Evolutionary conservation across 345 rosid genomes (phyloP), one percentile per base, ranked within the genome.

Genomic region (Sisymbrium altissimum): DNA sequence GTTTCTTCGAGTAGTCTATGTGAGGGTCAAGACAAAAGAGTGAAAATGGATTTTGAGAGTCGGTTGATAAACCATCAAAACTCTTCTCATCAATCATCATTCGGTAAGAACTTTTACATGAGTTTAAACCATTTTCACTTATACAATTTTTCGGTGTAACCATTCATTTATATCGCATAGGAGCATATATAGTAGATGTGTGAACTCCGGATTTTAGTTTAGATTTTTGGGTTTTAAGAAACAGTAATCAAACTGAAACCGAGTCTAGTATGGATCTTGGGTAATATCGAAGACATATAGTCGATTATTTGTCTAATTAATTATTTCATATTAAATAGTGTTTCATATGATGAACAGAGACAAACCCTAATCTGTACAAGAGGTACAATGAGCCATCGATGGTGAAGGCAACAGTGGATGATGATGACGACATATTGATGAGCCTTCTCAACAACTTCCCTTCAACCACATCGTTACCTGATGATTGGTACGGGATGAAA

Each of bases 371-470:
- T 13, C 29, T 29, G 35, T 5, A 38, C 61, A 68, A 75, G 39
- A 70, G 48, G 67, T 19, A 65, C 64, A 69, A 82, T 63, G 89
- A 80, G 15, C 25, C 79, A 63, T 35, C 64, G 25, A 83, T 73
- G 77, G 81, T 81, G 82, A 80, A 77, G 72, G 65, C 72, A 39
- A 68, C 82, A 36, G 63, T 82, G 87, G 79, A 77, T 64, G 80
- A 77, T 71, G 92, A 88, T 44, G 97, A 91, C 0, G 90, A 84
- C 64, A 64, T 90, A 35, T 39, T 84, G 63, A 71, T 40, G 72
- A 88, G 89, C 80, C 78, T 87, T 65, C 94, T 91, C 44, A 84
- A 78, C 78, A 85, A 79, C 69, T 87, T 91, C 78, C 90, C 94
- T 2, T 79, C 85, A 14, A 70, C 89, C 11, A 69, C 74, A 67